Evolutionary conservation across 164 flowering plant genomes (phyloP).

Genomic region (Echeveria elegans): DNA sequence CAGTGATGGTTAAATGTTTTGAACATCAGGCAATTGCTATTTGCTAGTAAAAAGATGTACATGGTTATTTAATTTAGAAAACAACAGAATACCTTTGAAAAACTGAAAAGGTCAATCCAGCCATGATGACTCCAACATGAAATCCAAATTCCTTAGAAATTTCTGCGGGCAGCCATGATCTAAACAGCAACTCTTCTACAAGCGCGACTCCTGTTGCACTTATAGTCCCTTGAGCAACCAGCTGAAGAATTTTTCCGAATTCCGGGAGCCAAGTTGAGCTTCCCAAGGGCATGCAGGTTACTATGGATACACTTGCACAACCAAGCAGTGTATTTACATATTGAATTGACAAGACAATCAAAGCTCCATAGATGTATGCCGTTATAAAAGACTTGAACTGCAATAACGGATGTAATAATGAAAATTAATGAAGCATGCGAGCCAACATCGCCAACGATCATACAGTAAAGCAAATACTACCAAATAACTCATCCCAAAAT

Average conservation of each 20-base stretch:
- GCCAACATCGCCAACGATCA: not conserved
- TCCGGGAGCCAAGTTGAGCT: slow-evolving; percentile 33
- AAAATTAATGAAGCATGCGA: not conserved
- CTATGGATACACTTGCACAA: slow-evolving; percentile 43
- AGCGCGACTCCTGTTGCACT: slow-evolving; percentile 51
- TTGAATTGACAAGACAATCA: slow-evolving; percentile 55
- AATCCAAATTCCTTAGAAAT: slow-evolving; percentile 72
- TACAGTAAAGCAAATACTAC: not conserved
- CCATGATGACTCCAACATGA: slow-evolving; percentile 58
- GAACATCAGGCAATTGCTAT: not conserved
- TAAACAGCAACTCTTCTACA: slow-evolving; percentile 83
- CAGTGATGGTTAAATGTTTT: not conserved
- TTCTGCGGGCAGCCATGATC: slow-evolving; percentile 91
- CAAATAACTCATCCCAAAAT: not conserved
- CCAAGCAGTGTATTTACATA: slow-evolving; percentile 51
- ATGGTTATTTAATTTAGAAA: not conserved
- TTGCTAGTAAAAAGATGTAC: not conserved
- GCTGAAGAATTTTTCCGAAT: slow-evolving; percentile 30
- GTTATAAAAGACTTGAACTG: slow-evolving; percentile 51
- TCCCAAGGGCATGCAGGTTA: slow-evolving; percentile 27
- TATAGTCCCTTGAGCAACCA: slow-evolving; percentile 42
- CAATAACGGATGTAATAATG: slow-evolving; percentile 17
- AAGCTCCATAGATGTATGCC: slow-evolving; percentile 59
- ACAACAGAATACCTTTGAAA: slow-evolving; percentile 49
- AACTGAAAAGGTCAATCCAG: slow-evolving; percentile 73